Evolutionary conservation across 305 asterid species (phyloP).

Genomic region (Galium porrigens): DNA sequence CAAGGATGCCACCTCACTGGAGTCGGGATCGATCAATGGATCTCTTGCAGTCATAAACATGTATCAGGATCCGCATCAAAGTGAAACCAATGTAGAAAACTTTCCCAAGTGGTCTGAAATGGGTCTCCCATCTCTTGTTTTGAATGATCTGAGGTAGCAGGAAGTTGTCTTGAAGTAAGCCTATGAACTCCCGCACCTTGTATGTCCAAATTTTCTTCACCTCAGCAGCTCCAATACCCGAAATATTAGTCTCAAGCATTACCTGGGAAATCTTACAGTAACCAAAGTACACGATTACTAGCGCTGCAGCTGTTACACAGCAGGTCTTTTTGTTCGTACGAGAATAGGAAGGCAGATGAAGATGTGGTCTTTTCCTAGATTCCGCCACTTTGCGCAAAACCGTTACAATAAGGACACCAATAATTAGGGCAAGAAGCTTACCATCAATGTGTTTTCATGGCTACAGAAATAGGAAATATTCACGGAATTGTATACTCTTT

Average conservation of each 20-base stretch:
- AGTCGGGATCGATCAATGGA: slow-evolving; percentile 2
- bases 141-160: slow-evolving; percentile 14
- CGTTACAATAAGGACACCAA: background rate
- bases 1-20: slow-evolving; percentile 3
- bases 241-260: too few relatives aligned
- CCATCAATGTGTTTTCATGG: background rate
- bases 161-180: slow-evolving; percentile 9
- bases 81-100: slow-evolving; percentile 17
- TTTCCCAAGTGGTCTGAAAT: slow-evolving; percentile 10
- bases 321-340: background rate
- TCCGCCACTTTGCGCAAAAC: slow-evolving; percentile 7
- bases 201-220: background rate
- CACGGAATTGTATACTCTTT: background rate
- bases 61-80: slow-evolving; percentile 7
- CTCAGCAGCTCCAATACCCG: background rate
- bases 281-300: background rate
- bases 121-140: slow-evolving; percentile 8
- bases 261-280: too few relatives aligned
- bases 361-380: background rate
- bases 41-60: slow-evolving; percentile 15
- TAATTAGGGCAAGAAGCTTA: slow-evolving; percentile 11
- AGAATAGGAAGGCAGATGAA: slow-evolving; percentile 5
- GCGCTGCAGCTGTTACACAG: background rate
- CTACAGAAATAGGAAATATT: background rate
- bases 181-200: slow-evolving; percentile 8